phyloP scores from a whole-genome alignment of 23 red algal genomes.

The Chondrus crispus region DNA sequence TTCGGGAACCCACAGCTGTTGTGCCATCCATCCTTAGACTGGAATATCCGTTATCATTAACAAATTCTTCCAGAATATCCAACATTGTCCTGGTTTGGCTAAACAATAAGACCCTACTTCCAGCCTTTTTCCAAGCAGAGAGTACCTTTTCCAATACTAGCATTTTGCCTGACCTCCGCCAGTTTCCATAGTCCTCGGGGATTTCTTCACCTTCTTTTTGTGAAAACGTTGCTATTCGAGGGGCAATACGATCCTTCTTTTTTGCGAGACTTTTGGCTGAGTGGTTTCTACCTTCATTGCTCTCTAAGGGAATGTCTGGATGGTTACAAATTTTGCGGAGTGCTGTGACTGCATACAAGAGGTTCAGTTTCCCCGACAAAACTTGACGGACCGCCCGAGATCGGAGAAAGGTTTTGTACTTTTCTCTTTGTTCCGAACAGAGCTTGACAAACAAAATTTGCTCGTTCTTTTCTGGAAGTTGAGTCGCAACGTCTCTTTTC shows the following conservation, averaged over 20 bases:
- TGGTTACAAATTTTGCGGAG: conserved; percentile 99
- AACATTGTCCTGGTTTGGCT: conserved; percentile 91
- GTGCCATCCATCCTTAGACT: conserved; percentile 96
- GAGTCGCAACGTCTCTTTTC: conserved; percentile 93
- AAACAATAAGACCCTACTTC: conserved; percentile 87
- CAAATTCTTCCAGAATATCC: conserved; percentile 75
- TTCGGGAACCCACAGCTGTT: conserved; percentile 72
- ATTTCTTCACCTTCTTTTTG: conserved; percentile 16
- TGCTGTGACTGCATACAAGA: conserved; percentile 77
- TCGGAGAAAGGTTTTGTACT: conserved; percentile 80
- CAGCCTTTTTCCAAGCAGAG: conserved; percentile 36
- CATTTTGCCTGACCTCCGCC: conserved; percentile 64
- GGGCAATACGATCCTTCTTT: background rate
- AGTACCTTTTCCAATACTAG: conserved; percentile 72
- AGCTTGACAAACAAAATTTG: conserved; percentile 90
- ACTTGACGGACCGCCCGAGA: conserved; percentile 69
- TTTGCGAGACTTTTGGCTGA: background rate
- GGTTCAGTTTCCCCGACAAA: conserved; percentile 62
- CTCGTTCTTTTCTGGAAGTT: conserved; percentile 91
- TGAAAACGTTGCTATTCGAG: background rate
- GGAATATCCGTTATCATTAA: conserved; percentile 54
- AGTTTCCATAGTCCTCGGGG: conserved; percentile 74
- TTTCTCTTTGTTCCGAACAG: conserved; percentile 74
- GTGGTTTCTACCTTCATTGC: conserved; percentile 1
- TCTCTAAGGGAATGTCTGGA: conserved; percentile 57